Evolutionary conservation across 495 filamentous ascomycete species (phyloP).

Genomic region (Xylaria bambusicola): DNA sequence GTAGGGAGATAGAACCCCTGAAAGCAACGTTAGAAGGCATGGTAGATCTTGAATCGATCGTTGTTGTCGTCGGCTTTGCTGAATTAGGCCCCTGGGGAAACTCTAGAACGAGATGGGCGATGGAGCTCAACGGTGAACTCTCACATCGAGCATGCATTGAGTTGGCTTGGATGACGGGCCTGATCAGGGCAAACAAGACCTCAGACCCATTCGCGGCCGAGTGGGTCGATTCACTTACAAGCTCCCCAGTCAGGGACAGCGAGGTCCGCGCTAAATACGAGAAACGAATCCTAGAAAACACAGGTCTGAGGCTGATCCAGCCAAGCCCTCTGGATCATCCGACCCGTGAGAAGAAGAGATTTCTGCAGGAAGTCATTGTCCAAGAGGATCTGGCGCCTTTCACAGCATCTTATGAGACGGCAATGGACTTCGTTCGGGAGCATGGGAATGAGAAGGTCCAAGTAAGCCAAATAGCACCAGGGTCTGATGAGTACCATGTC

Average conservation of each 20-base stretch:
- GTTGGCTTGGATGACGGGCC: not conserved
- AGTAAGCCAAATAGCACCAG: constrained; percentile 83
- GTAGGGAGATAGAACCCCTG: no score
- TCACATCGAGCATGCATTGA: not conserved
- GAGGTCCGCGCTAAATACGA: not conserved
- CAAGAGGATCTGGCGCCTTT: constrained; percentile 95
- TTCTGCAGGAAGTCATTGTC: constrained; percentile 95
- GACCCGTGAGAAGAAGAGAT: constrained; percentile 92
- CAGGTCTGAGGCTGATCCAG: not conserved
- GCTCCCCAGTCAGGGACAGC: not conserved
- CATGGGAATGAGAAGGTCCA: constrained; percentile 90
- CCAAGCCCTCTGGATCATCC: constrained; percentile 47
- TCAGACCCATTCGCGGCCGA: no score
- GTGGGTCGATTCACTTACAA: not conserved
- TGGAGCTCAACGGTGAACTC: not conserved
- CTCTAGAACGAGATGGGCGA: not conserved
- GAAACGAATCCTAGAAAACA: not conserved
- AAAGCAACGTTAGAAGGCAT: no score
- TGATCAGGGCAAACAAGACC: not conserved
- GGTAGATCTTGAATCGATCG: constrained; percentile 95
- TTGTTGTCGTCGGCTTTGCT: constrained; percentile 77
- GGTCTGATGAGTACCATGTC: no score
- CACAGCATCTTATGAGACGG: constrained; percentile 91
- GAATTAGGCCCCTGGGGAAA: not conserved
- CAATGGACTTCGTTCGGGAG: constrained; percentile 91